Percentiles rank a stretch among this genome's conserved stretches.
Conservation (phyloP, 2,329 filamentous ascomycete genomes). For the Sporothrix humicola region DNA sequence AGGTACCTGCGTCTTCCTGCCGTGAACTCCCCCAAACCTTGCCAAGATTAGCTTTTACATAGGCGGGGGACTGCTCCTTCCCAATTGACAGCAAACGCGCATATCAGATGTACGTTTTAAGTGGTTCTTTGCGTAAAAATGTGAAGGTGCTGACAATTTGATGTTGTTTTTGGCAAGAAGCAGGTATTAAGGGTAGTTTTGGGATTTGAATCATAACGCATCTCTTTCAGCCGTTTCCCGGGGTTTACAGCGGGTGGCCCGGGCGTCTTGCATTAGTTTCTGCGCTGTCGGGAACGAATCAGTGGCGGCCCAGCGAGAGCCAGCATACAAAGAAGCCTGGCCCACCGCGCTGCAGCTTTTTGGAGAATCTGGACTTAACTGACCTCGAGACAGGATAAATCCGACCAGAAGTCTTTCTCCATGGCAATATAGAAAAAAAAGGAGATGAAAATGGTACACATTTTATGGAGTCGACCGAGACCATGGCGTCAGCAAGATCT, state of each 20-base stretch:
- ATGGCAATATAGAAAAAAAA: neutral
- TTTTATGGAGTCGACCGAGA: neutral
- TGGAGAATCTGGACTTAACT: slow-evolving; percentile 19
- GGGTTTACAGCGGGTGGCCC: slow-evolving; percentile 20
- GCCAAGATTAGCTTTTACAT: neutral
- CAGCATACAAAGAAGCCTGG: slow-evolving; percentile 7
- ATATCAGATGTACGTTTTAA: neutral
- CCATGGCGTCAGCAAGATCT: neutral
- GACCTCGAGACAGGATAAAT: neutral
- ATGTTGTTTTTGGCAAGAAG: no score
- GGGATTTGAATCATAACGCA: neutral
- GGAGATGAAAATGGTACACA: neutral
- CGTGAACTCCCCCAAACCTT: neutral
- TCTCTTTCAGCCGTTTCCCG: neutral
- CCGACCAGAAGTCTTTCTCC: neutral
- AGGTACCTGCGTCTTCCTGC: slow-evolving; percentile 4
- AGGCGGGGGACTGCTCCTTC: neutral
- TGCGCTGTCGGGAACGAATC: slow-evolving; percentile 22
- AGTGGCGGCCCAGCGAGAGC: neutral
- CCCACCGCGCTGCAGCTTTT: slow-evolving; percentile 12
- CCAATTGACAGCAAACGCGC: neutral
- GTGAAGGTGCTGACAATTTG: neutral
- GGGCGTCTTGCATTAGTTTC: slow-evolving; percentile 27
- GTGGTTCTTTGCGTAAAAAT: neutral
- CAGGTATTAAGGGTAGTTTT: neutral